Evolutionary conservation across 1,284 basidiomycete genomes (phyloP).

Genomic region (Lentinus polychrous): DNA sequence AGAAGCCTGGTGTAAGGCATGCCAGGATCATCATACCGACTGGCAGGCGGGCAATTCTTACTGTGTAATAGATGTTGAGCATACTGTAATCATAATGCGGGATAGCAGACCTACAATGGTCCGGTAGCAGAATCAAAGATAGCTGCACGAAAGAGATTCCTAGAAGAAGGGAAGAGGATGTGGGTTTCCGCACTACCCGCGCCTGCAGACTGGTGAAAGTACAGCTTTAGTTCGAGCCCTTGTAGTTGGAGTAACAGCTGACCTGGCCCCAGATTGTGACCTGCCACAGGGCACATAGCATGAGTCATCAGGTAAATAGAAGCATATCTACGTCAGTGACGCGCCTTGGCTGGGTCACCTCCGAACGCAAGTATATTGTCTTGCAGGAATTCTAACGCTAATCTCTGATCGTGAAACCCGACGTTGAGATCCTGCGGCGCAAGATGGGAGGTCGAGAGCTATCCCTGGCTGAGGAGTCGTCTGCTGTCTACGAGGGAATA

Average conservation of each 20-base stretch:
- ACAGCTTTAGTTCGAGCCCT: neutral
- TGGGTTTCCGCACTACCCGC: slow-evolving; percentile 49
- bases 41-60: slow-evolving; percentile 46
- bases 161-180: slow-evolving; percentile 35
- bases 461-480: neutral
- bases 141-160: slow-evolving; percentile 41
- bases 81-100: neutral
- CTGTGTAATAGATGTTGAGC: slow-evolving; percentile 22
- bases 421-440: slow-evolving; percentile 45
- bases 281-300: slow-evolving; percentile 22
- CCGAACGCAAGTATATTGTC: slow-evolving; percentile 58
- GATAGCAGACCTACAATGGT: slow-evolving; percentile 38
- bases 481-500: slow-evolving; percentile 4
- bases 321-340: neutral
- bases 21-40: slow-evolving; percentile 47
- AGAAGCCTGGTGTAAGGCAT: slow-evolving; percentile 46
- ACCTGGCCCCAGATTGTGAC: slow-evolving; percentile 60
- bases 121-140: slow-evolving; percentile 48
- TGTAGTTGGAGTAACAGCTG: neutral
- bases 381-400: slow-evolving; percentile 52
- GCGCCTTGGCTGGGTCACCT: slow-evolving; percentile 49
- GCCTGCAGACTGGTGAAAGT: slow-evolving; percentile 40
- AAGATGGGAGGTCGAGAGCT: slow-evolving; percentile 46
- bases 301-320: neutral
- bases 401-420: slow-evolving; percentile 50